These are phyloP conservation scores for Candida oleophila DNA, from an alignment of 805 yeast genomes.

Conservation along the genomic window DNA sequence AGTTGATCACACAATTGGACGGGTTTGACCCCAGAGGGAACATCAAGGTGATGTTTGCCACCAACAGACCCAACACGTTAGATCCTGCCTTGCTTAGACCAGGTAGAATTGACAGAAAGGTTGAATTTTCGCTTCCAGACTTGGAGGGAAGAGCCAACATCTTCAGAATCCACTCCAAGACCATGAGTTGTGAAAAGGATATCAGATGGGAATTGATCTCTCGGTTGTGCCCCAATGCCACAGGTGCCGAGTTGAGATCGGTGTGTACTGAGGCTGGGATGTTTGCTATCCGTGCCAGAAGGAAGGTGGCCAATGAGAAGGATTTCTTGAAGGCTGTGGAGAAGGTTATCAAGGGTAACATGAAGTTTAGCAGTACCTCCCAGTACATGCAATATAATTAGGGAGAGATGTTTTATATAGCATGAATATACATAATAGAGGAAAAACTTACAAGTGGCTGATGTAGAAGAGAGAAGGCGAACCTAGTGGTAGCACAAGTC, in stretches of 20 bases:
- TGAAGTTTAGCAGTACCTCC: conserved; percentile 95
- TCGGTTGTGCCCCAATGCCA: conserved; percentile 94
- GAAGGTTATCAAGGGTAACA: conserved; percentile 96
- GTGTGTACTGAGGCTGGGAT: conserved; percentile 99
- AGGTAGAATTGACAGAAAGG: conserved; percentile 98
- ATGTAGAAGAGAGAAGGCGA: not conserved
- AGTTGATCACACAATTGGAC: conserved; percentile 93
- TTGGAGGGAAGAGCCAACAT: conserved; percentile 97
- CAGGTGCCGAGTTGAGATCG: conserved; percentile 98
- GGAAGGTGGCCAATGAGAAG: conserved; percentile 97
- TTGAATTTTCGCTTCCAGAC: conserved; percentile 94
- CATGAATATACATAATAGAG: not conserved
- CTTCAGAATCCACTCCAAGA: conserved; percentile 93
- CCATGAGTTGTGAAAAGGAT: conserved; percentile 96
- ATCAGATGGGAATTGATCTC: conserved; percentile 99
- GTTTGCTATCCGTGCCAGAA: conserved; percentile 98
- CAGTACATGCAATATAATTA: conserved; percentile 98
- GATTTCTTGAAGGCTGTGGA: conserved; percentile 97
- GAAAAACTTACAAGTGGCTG: not conserved
- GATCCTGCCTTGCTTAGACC: conserved; percentile 98
- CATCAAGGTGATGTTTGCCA: conserved; percentile 98
- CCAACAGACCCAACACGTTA: conserved; percentile 95
- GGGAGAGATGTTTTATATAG: conserved; percentile 1
- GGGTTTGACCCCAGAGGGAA: conserved; percentile 99
- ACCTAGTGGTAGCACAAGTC: no score